Base-by-base conservation (phyloP, 768 basidiomycete species). In the Lentinula sp. region DNA sequence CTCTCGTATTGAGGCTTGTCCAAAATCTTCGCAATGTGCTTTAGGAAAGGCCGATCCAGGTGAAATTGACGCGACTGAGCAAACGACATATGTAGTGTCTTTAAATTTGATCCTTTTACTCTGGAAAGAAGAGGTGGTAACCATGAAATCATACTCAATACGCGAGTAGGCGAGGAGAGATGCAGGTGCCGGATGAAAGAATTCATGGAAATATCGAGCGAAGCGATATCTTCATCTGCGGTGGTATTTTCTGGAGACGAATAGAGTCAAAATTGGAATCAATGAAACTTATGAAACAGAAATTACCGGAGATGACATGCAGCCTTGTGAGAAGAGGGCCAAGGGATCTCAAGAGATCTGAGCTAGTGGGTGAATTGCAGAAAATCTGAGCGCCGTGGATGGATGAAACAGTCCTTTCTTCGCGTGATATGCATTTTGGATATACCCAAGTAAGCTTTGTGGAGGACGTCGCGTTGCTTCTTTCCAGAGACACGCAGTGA, bases 1-100 rank as follows among this genome's bases (percentile, higher is more conserved):
- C 32, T 43, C 13, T 56, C 57, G 53, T 68, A 73, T 49, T 68
- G 64, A n/a, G 68, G 63, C 16, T 61, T 54, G 23, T 62, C 45
- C 13, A 73, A 59, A 16, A 68, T 60, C 10, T 63, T 45, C 3
- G 66, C 62, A 20, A 74, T 64, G 57, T 51, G 62, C 23, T 66
- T 60, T 12, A 73, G 65, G 60, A 68, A 66, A 8, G 71, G 70
- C 5, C 61, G 64, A 50, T 74, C 72, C 23, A 73, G 68, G 51
- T 70, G 67, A 49, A 72, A 71, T 62, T 73, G 73, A 3, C 68
- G 66, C 9, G 73, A 72, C 9, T 69, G 69, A 9, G 70, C 65
- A 43, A 72, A 73, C 6, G 65, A 66, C 10, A 73, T 65, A 36
- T 67, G 66, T 16, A 74, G 66, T 12, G 66, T 56, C 9, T 43